These are phyloP conservation scores for Leishmania braziliensis DNA, from an alignment of 208 protist species.

Conservation along the genomic window DNA sequence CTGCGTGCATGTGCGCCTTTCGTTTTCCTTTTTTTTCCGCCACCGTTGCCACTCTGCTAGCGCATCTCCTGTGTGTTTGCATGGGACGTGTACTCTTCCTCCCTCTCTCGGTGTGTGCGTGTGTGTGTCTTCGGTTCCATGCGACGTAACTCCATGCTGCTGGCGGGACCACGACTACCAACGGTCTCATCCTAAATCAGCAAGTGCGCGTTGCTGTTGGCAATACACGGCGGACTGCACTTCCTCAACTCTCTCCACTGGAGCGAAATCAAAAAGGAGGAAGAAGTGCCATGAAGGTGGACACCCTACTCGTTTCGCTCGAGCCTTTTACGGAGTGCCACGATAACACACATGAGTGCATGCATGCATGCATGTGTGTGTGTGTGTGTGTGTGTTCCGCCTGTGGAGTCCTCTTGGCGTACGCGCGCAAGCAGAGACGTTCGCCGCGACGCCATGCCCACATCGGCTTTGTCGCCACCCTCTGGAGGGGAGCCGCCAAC, in stretches of 20 bases:
- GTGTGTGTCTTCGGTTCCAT: background rate
- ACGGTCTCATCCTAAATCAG: background rate
- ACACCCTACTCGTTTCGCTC: background rate
- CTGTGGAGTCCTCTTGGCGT: background rate
- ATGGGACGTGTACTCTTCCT: no score
- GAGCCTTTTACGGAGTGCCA: no score
- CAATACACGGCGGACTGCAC: background rate
- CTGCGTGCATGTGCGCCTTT: no score
- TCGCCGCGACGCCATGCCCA: background rate
- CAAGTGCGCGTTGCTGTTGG: background rate
- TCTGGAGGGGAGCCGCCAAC: background rate
- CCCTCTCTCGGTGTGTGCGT: background rate
- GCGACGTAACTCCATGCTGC: background rate
- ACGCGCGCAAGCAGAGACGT: background rate
- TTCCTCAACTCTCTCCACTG: background rate
- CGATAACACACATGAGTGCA: background rate
- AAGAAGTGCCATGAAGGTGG: background rate
- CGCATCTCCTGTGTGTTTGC: background rate
- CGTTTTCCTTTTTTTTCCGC: background rate
- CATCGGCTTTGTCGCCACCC: background rate
- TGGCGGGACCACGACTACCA: no score
- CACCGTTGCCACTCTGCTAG: background rate
- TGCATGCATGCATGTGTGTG: background rate
- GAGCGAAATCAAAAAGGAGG: background rate
- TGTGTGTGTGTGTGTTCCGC: background rate